A percentile compares a stretch with the other conserved stretches of the same genome.
These are phyloP conservation scores for Endothia cerciana DNA, from an alignment of 2,329 filamentous ascomycete genomes.

Conservation along the genomic window DNA sequence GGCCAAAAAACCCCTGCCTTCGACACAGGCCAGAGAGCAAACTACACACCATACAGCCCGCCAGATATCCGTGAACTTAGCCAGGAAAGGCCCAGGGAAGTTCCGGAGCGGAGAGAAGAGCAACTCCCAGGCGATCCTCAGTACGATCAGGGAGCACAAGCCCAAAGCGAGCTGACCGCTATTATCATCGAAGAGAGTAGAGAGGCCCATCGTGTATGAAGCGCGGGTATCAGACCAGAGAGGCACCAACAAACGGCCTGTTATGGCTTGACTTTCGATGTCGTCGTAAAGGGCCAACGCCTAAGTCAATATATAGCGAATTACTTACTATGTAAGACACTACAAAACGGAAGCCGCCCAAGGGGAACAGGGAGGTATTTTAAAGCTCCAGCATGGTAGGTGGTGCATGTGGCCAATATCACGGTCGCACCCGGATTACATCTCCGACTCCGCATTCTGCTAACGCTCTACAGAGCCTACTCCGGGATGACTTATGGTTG, in stretches of 20 bases:
- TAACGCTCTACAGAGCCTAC: too few relatives aligned
- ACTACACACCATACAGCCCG: slow-evolving; percentile 8
- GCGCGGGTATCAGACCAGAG: background rate
- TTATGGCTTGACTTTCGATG: background rate
- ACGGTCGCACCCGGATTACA: too few relatives aligned
- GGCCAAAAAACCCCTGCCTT: background rate
- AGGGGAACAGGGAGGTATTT: too few relatives aligned
- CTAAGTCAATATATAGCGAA: too few relatives aligned
- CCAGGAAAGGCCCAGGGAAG: slow-evolving; percentile 17
- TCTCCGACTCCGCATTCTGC: too few relatives aligned
- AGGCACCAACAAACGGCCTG: background rate
- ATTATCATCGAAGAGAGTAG: background rate
- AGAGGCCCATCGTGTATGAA: background rate
- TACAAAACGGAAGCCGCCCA: too few relatives aligned
- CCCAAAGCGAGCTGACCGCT: background rate
- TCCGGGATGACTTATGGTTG: too few relatives aligned
- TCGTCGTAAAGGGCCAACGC: too few relatives aligned
- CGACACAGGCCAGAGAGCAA: background rate
- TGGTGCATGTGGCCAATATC: too few relatives aligned
- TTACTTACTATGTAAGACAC: too few relatives aligned
- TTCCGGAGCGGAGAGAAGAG: slow-evolving; percentile 13
- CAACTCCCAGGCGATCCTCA: slow-evolving; percentile 8
- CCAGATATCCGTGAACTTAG: slow-evolving; percentile 20
- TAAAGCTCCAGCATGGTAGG: too few relatives aligned
- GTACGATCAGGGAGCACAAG: background rate